These are phyloP conservation scores for Cydonia oblonga DNA, from an alignment of 331 rosid genomes.

Conservation along the genomic window DNA sequence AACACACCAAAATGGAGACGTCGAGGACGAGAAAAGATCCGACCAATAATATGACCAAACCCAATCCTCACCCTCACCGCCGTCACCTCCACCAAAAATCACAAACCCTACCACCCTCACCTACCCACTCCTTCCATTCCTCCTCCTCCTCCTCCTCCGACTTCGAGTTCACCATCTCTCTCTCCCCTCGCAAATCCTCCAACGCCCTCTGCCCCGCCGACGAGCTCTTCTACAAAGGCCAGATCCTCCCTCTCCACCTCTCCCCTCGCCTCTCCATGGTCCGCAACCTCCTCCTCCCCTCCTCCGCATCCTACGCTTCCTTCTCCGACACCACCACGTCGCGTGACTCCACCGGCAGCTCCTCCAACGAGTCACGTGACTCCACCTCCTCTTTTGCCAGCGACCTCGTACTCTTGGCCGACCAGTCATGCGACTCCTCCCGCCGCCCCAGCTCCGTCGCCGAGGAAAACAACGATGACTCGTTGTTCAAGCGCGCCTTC, in stretches of 20 bases:
- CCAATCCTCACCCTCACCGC: background rate
- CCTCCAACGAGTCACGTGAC: conserved; percentile 32
- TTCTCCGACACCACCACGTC: conserved; percentile 45
- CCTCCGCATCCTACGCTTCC: conserved; percentile 40
- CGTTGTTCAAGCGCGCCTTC: background rate
- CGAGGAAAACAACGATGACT: conserved; percentile 24
- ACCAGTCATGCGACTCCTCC: conserved; percentile 56
- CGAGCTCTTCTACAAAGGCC: conserved; percentile 92
- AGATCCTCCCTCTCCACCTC: conserved; percentile 76
- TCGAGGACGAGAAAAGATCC: background rate
- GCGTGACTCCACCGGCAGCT: conserved; percentile 70
- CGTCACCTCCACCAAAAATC: conserved; percentile 21
- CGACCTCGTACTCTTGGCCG: conserved; percentile 40
- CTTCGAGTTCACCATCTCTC: conserved; percentile 76
- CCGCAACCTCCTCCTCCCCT: conserved; percentile 47
- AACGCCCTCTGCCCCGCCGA: conserved; percentile 62
- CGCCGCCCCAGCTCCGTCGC: conserved; percentile 57
- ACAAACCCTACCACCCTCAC: conserved; percentile 67
- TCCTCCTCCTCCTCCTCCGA: conserved; percentile 70
- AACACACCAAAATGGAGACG: background rate
- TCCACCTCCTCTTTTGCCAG: conserved; percentile 55
- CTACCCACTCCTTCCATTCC: conserved; percentile 42
- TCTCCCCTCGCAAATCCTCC: conserved; percentile 66
- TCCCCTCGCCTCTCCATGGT: conserved; percentile 76
- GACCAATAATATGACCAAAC: background rate